phyloP scores from a whole-genome alignment of 805 yeast species.

The Pichia scutulata region DNA sequence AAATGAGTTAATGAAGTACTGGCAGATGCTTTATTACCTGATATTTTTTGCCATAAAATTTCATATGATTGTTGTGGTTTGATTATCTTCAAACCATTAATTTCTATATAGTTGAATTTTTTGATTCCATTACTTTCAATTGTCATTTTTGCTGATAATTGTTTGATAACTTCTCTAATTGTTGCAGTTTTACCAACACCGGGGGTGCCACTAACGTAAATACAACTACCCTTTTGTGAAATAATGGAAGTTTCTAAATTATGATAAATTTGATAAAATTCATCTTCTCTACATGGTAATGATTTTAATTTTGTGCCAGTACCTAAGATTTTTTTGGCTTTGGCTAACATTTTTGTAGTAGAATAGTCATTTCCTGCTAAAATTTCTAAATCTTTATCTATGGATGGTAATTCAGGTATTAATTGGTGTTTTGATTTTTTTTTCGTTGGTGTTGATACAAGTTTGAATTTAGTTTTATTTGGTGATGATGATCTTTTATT shows the following conservation, averaged over 20 bases:
- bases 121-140: slow-evolving; percentile 15
- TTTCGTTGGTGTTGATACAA: background rate
- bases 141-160: slow-evolving; percentile 35
- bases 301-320: slow-evolving; percentile 35
- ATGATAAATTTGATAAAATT: slow-evolving; percentile 62
- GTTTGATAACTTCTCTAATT: slow-evolving; percentile 73
- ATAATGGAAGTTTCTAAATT: slow-evolving; percentile 65
- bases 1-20: slow-evolving; percentile 58
- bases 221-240: slow-evolving; percentile 68
- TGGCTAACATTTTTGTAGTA: slow-evolving; percentile 23
- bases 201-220: slow-evolving; percentile 94
- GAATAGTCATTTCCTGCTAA: slow-evolving; percentile 11
- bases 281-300: slow-evolving; percentile 82
- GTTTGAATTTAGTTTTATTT: background rate
- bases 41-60: slow-evolving; percentile 67
- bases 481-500: background rate
- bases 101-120: slow-evolving; percentile 68
- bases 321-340: slow-evolving; percentile 34
- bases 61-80: slow-evolving; percentile 80
- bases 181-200: slow-evolving; percentile 98
- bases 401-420: slow-evolving; percentile 10
- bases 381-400: slow-evolving; percentile 5
- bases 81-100: slow-evolving; percentile 82
- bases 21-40: slow-evolving; percentile 51
- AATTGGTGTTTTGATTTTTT: background rate